Percentiles rank a stretch among this genome's conserved stretches.
phyloP scores from a whole-genome alignment of 805 yeast genomes.

The Torulaspora indica region DNA sequence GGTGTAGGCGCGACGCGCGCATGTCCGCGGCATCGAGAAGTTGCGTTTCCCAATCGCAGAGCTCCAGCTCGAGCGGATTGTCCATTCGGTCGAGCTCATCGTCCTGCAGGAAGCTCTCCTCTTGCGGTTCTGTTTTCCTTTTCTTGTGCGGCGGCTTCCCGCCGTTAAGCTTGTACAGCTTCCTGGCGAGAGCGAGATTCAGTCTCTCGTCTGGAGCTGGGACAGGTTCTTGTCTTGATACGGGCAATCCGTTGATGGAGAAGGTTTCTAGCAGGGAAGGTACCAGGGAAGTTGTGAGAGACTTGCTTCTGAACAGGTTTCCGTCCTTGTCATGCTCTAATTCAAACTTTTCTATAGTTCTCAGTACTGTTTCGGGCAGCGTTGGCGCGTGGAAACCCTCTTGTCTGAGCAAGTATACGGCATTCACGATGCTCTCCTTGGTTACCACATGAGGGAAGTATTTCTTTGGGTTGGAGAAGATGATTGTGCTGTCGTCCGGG shows the following conservation, averaged over 20 bases:
- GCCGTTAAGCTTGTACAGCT: constrained; percentile 14
- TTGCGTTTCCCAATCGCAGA: constrained; percentile 27
- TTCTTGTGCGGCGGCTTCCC: constrained; percentile 8
- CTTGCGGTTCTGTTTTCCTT: constrained; percentile 3
- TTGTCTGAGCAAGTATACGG: constrained; percentile 12
- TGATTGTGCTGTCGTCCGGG: constrained; percentile 9
- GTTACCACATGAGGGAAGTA: constrained; percentile 25
- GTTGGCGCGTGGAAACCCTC: constrained; percentile 19
- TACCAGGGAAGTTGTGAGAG: constrained; percentile 11
- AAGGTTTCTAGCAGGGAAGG: constrained; percentile 10
- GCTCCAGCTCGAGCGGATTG: constrained; percentile 22
- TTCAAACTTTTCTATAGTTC: constrained; percentile 24
- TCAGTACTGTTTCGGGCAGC: constrained; percentile 19
- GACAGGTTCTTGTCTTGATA: neutral
- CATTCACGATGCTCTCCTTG: constrained; percentile 15
- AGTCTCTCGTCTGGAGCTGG: neutral
- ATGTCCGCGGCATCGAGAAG: constrained; percentile 19
- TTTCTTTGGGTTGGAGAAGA: constrained; percentile 1
- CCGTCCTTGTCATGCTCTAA: constrained; percentile 21
- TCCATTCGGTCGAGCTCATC: constrained; percentile 22
- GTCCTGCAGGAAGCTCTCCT: constrained; percentile 13
- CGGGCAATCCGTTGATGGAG: neutral
- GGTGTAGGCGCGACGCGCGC: constrained; percentile 16
- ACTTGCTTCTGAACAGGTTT: constrained; percentile 24
- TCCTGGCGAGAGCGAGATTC: constrained; percentile 12